Evolutionary conservation across 192 early-diverging fungal species (phyloP), one percentile per base, ranked within the genome.

Genomic region (Pilobolus umbonatus): DNA sequence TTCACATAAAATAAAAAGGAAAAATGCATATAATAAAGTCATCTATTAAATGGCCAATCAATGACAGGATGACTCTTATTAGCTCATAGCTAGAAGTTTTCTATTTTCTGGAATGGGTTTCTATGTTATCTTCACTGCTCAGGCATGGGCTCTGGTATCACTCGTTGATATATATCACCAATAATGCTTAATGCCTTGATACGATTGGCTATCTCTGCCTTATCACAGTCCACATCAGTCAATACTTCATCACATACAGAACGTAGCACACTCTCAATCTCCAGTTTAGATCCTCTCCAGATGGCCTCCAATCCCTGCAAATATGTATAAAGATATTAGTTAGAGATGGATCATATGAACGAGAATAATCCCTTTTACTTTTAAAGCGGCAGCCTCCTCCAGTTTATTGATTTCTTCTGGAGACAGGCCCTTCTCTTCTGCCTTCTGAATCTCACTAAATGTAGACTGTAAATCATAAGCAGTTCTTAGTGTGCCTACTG

Each of bases 241-340:
- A 97, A 73, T 22, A 91, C 84, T 9, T 65, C 55, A 60, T 94
- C 94, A 73, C 97, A 99, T 4, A 95, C 94, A 60, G 95, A 91
- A 44, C 93, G 79, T 51, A 97, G 68, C 10, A 96, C 92, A 61
- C 81, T 82, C 67, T 98, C 93, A 43, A 99, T 93, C 64, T 99
- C 97, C 59, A 99, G 69, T 62, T 95, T 94, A 47, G 86, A 89
- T 21, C 91, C 92, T 71, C 88, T 81, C 95, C 95, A 98, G 49
- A 97, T 79, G 6, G 92, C 91, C 58, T 91, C 80, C 51, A 99
- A 67, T 10, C 91, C 96, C 78, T 91, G 81, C 6, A 38, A 36
- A 24, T 40, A 9, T 30, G 28, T 24, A 21, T 15, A 46, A 31
- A 29, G 1, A 28, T 25, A 25, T 28, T n/a, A 2, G 32, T 2